phyloP scores from a whole-genome alignment of 2,329 filamentous ascomycete species.

The Colletotrichum liriopes region DNA sequence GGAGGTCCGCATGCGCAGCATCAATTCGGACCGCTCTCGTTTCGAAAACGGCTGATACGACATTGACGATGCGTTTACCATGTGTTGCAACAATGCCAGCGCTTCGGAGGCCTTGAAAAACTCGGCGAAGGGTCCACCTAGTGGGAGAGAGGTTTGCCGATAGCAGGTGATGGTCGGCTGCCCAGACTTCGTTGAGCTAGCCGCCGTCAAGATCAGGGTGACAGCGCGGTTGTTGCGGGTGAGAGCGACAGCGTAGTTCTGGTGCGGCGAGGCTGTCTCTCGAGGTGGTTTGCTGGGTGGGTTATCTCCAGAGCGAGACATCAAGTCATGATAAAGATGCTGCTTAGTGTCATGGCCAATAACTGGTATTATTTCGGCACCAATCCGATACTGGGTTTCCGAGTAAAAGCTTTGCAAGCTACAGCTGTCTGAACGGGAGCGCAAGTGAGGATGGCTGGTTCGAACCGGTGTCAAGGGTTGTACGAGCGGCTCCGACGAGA shows the following conservation, averaged over 20 bases:
- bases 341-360: constrained; percentile 19
- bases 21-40: constrained; percentile 32
- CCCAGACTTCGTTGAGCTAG: neutral
- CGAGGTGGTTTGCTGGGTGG: neutral
- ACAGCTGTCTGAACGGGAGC: constrained; percentile 37
- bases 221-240: constrained; percentile 36
- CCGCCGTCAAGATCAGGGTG: constrained; percentile 32
- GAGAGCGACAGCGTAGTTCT: constrained; percentile 34
- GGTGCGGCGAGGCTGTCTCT: constrained; percentile 25
- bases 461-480: constrained; percentile 33
- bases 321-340: neutral
- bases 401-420: constrained; percentile 23
- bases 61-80: constrained; percentile 38
- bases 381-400: constrained; percentile 11
- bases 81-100: constrained; percentile 33
- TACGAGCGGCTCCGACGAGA: constrained; percentile 29
- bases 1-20: constrained; percentile 35
- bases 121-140: constrained; percentile 29
- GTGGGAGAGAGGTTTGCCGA: constrained; percentile 30
- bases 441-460: constrained; percentile 19
- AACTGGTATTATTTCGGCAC: neutral
- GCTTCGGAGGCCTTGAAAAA: constrained; percentile 42
- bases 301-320: constrained; percentile 15
- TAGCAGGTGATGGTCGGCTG: constrained; percentile 36
- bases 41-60: constrained; percentile 23